Percentiles rank a stretch among this genome's conserved stretches.
Conservation (phyloP, 1,284 basidiomycete species). For the Caloboletus inedulis region DNA sequence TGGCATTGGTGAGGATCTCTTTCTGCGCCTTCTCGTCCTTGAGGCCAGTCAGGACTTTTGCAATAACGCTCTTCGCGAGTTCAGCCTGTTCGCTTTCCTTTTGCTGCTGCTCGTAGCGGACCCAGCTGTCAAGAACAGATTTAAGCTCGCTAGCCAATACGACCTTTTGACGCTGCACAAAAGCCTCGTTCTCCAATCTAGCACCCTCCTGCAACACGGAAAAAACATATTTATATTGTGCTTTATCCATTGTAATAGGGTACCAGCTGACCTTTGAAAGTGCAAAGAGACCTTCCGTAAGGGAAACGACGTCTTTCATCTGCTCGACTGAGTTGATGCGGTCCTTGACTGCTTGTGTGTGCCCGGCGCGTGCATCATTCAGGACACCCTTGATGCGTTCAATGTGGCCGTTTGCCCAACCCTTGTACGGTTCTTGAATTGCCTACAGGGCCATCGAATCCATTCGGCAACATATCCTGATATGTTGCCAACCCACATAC, state of each 20-base stretch:
- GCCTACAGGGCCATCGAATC: constrained; percentile 11
- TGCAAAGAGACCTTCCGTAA: constrained; percentile 89
- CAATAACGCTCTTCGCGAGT: constrained; percentile 84
- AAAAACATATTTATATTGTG: neutral
- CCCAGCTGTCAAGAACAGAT: constrained; percentile 95
- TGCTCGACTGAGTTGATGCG: constrained; percentile 89
- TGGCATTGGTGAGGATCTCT: constrained; percentile 82
- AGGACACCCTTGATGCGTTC: constrained; percentile 81
- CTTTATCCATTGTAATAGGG: neutral
- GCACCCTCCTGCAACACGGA: constrained; percentile 75
- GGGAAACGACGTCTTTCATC: constrained; percentile 91
- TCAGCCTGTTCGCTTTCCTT: constrained; percentile 96
- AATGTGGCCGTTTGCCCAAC: constrained; percentile 91
- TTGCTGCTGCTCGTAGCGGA: constrained; percentile 93
- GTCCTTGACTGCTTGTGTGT: constrained; percentile 91
- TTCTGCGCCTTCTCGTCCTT: constrained; percentile 92
- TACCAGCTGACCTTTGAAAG: constrained; percentile 74
- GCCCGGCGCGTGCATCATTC: constrained; percentile 80
- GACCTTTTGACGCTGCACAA: constrained; percentile 88
- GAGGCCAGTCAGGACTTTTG: constrained; percentile 80
- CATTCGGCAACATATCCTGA: constrained; percentile 1
- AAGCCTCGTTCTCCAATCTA: constrained; percentile 85
- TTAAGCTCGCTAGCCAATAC: constrained; percentile 89
- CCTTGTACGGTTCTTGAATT: constrained; percentile 78
- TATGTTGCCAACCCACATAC: constrained; percentile 40